A percentile compares a stretch with the other conserved stretches of the same genome.
Evolutionary conservation across 306 rosid species (phyloP).

Genomic region (Quercus parvula): DNA sequence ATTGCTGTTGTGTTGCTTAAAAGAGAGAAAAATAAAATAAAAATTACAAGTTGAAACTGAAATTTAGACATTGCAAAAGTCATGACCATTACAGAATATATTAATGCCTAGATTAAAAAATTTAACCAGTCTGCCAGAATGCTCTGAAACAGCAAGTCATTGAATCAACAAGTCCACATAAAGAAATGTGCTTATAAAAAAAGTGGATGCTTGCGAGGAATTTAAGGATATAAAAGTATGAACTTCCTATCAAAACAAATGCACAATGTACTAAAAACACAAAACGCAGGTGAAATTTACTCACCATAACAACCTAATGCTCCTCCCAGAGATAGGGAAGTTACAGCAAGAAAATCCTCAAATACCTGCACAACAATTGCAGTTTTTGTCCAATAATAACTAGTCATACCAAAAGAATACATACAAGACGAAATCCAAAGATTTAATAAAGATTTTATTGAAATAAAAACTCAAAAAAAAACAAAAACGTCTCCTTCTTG

Average conservation of each 20-base stretch:
- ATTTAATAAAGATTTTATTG: neutral
- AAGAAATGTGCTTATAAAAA: neutral
- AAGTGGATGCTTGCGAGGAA: neutral
- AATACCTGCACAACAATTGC: constrained; percentile 47
- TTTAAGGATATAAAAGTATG: neutral
- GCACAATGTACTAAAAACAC: neutral
- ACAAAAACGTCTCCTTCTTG: neutral
- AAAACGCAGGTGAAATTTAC: neutral
- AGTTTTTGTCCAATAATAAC: constrained; percentile 11
- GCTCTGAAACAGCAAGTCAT: neutral
- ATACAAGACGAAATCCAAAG: neutral
- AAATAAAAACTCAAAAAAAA: neutral
- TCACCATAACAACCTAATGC: constrained; percentile 70
- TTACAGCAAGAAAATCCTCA: constrained; percentile 44
- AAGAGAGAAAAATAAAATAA: neutral
- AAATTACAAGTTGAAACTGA: neutral
- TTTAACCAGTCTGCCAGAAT: neutral
- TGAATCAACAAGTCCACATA: neutral
- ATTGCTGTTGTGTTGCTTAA: neutral
- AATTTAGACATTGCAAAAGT: neutral
- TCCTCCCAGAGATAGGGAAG: constrained; percentile 45
- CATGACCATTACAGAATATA: neutral
- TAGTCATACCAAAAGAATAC: neutral
- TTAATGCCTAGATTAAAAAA: neutral
- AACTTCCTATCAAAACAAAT: neutral